Evolutionary conservation across 768 basidiomycete genomes (phyloP).

Genomic region (Crepidotus variabilis): DNA sequence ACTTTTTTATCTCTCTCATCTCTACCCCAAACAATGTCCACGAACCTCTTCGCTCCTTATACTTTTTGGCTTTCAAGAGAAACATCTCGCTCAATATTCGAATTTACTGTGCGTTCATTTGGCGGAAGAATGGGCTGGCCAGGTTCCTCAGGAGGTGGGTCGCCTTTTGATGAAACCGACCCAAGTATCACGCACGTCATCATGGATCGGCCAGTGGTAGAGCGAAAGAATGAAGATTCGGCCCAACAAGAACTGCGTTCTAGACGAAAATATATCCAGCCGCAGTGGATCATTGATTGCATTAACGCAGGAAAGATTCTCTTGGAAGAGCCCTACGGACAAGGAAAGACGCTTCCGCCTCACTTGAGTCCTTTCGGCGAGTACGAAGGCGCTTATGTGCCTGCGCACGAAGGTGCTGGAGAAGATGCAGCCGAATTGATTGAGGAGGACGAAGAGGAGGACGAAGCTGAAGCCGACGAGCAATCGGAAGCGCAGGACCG

Average conservation of each 20-base stretch:
- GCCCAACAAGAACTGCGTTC: conserved; percentile 59
- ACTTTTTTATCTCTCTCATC: conserved; percentile 67
- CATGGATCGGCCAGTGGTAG: conserved; percentile 78
- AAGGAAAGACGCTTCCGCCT: conserved; percentile 85
- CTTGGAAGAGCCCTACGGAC: conserved; percentile 80
- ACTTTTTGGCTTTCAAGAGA: conserved; percentile 94
- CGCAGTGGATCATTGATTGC: conserved; percentile 97
- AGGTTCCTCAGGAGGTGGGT: conserved; percentile 73
- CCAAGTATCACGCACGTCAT: conserved; percentile 91
- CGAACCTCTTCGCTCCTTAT: conserved; percentile 78
- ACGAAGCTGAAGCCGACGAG: conserved; percentile 9
- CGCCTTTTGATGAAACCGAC: conserved; percentile 74
- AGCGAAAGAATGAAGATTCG: conserved; percentile 41
- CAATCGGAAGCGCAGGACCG: conserved; percentile 8
- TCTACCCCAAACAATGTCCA: conserved; percentile 50
- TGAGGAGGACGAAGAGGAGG: conserved; percentile 13
- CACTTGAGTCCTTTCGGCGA: conserved; percentile 96
- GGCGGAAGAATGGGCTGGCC: conserved; percentile 94
- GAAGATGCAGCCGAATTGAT: conserved; percentile 20
- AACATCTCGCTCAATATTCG: conserved; percentile 86
- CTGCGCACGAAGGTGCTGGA: conserved; percentile 36
- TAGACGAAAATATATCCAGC: conserved; percentile 87
- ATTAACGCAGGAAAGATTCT: conserved; percentile 85
- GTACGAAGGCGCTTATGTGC: conserved; percentile 72
- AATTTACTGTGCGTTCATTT: conserved; percentile 89